Evolutionary conservation across 2,329 filamentous ascomycete genomes (phyloP).

Genomic region (Pseudonectria foliicola): DNA sequence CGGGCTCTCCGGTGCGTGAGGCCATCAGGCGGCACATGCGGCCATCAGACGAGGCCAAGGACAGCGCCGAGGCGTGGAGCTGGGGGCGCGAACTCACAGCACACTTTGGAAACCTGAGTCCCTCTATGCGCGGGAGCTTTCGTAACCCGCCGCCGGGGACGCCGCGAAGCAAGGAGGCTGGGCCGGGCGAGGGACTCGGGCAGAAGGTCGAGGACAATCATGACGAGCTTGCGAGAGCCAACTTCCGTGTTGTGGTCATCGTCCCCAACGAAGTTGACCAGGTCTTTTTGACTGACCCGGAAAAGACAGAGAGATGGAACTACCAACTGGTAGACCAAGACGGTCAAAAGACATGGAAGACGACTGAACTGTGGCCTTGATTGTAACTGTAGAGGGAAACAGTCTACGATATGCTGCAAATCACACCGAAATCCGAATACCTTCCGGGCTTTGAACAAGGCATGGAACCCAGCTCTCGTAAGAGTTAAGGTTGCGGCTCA

Average conservation of each 20-base stretch:
- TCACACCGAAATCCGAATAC: no score
- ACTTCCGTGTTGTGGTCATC: slow-evolving; percentile 81
- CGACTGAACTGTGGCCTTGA: slow-evolving; percentile 63
- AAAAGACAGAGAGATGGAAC: slow-evolving; percentile 54
- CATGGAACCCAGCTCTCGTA: no score
- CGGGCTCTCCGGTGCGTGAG: slow-evolving; percentile 45
- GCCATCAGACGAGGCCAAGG: slow-evolving; percentile 4
- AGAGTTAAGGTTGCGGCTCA: no score
- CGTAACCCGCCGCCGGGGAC: slow-evolving; percentile 64
- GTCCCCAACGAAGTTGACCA: slow-evolving; percentile 70
- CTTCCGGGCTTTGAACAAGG: no score
- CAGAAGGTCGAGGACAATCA: slow-evolving; percentile 64
- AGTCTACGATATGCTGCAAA: no score
- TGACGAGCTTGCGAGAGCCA: slow-evolving; percentile 61
- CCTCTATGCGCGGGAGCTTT: slow-evolving; percentile 70
- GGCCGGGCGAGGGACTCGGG: slow-evolving; percentile 38
- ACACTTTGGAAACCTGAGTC: slow-evolving; percentile 84
- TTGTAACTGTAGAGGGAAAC: no score
- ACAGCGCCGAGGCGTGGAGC: slow-evolving; percentile 53
- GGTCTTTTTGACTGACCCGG: slow-evolving; percentile 62
- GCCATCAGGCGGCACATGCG: slow-evolving; percentile 59
- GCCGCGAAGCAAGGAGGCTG: slow-evolving; percentile 45
- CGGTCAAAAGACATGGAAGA: slow-evolving; percentile 53
- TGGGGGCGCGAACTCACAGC: slow-evolving; percentile 75
- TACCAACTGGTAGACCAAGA: slow-evolving; percentile 51